phyloP scores from a whole-genome alignment of 208 protist genomes.

The Leptomonas seymouri region DNA sequence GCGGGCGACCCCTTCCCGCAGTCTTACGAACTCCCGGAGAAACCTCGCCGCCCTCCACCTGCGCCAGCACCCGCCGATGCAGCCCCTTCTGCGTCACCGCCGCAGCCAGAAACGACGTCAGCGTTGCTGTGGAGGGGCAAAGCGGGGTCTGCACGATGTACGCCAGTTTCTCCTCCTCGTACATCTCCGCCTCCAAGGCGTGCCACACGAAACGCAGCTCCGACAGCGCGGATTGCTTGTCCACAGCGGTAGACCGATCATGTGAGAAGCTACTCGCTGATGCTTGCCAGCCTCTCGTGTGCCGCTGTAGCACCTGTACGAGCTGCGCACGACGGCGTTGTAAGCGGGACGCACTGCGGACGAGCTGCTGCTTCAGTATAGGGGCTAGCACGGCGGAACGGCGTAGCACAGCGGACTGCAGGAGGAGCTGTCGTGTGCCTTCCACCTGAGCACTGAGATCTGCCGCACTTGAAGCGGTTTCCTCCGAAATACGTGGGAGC shows the following conservation, averaged over 20 bases:
- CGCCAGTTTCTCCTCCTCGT: slow-evolving; percentile 17
- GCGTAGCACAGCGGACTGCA: slow-evolving; percentile 26
- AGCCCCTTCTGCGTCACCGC: slow-evolving; percentile 33
- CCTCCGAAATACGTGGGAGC: slow-evolving; percentile 26
- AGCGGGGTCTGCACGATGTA: slow-evolving; percentile 34
- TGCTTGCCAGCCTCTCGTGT: slow-evolving; percentile 17
- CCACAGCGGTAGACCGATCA: not conserved
- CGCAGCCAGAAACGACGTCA: slow-evolving; percentile 25
- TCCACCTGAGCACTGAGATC: slow-evolving; percentile 31
- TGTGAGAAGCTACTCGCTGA: not conserved
- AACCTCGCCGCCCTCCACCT: slow-evolving; percentile 8
- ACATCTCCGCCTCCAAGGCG: slow-evolving; percentile 22
- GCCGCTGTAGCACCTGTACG: slow-evolving; percentile 40
- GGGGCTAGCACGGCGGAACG: slow-evolving; percentile 26
- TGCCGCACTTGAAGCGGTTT: slow-evolving; percentile 14
- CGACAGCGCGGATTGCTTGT: not conserved
- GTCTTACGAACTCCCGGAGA: not conserved
- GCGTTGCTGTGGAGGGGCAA: slow-evolving; percentile 23
- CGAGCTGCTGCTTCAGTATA: slow-evolving; percentile 31
- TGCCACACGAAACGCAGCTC: slow-evolving; percentile 23
- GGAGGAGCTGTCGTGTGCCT: slow-evolving; percentile 27
- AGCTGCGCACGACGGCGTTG: slow-evolving; percentile 41
- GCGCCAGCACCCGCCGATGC: slow-evolving; percentile 24
- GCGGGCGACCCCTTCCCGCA: not conserved
- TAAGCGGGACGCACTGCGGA: slow-evolving; percentile 31